Evolutionary conservation across 192 early-diverging fungal species (phyloP).

Genomic region (Coemansia sp.): DNA sequence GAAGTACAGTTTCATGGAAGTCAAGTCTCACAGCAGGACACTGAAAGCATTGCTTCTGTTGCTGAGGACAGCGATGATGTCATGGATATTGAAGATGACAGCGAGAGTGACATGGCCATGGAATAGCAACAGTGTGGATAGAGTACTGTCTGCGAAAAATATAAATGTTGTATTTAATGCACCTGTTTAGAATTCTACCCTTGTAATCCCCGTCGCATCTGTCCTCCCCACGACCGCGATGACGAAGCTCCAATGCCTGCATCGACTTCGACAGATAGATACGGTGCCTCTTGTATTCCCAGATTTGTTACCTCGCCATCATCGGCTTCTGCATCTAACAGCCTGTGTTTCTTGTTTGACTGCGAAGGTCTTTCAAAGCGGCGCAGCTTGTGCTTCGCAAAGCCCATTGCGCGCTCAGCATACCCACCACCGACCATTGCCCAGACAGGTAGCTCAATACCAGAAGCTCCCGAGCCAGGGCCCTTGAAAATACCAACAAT

Average conservation of each 20-base stretch:
- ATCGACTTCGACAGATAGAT: constrained; percentile 41
- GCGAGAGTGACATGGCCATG: constrained; percentile 44
- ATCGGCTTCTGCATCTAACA: background rate
- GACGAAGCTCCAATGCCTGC: constrained; percentile 47
- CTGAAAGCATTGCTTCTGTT: background rate
- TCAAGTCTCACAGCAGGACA: constrained; percentile 3
- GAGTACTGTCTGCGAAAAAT: too few species aligned
- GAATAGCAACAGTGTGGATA: constrained; percentile 14
- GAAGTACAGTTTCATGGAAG: background rate
- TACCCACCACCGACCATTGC: constrained; percentile 44
- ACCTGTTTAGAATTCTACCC: background rate
- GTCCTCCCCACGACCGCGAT: constrained; percentile 17
- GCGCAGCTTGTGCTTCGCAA: background rate
- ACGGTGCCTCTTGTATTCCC: constrained; percentile 48
- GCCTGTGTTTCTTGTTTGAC: constrained; percentile 31
- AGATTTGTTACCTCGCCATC: constrained; percentile 11
- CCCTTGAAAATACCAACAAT: constrained; percentile 47
- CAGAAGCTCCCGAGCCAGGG: constrained; percentile 24
- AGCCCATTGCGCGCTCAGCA: constrained; percentile 43
- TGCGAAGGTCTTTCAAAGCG: constrained; percentile 4
- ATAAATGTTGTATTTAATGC: background rate
- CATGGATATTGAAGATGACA: constrained; percentile 55
- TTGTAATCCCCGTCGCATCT: constrained; percentile 33
- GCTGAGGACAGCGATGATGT: constrained; percentile 47
- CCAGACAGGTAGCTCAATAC: constrained; percentile 41